Evolutionary conservation across 78 protist genomes (phyloP).

Genomic region (Bigelowiella natans): DNA sequence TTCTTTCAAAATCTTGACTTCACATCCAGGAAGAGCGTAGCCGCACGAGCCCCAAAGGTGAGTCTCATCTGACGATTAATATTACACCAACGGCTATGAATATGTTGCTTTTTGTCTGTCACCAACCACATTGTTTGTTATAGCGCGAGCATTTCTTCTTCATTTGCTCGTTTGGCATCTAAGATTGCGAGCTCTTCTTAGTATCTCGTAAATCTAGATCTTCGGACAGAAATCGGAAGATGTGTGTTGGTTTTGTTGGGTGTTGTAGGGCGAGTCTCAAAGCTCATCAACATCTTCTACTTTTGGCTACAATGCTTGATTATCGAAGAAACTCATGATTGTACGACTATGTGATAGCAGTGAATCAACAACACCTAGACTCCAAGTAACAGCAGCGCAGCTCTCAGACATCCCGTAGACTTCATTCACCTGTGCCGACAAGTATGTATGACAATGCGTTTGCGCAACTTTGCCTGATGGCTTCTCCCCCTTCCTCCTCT

Average conservation of each 20-base stretch:
- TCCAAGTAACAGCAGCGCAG: neutral
- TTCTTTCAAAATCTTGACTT: constrained; percentile 12
- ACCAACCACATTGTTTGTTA: neutral
- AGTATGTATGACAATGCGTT: too few species aligned
- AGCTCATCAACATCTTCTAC: too few species aligned
- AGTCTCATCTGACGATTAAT: neutral
- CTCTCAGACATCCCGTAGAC: constrained; percentile 67
- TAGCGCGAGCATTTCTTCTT: neutral
- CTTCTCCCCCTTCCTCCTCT: too few species aligned
- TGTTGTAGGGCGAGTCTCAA: too few species aligned
- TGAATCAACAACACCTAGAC: neutral
- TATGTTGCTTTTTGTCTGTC: neutral
- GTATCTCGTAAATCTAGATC: neutral
- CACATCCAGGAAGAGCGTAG: constrained; percentile 37
- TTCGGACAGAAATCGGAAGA: neutral
- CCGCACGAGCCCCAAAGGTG: constrained; percentile 46
- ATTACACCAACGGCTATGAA: too few species aligned
- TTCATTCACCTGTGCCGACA: too few species aligned
- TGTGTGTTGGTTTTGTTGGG: too few species aligned
- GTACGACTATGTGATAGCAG: neutral
- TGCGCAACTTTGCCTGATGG: too few species aligned
- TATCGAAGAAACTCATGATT: neutral
- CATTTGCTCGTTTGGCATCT: neutral
- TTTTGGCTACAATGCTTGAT: too few species aligned
- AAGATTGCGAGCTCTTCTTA: too few species aligned